A percentile compares a stretch with the other conserved stretches of the same genome.
Conservation (phyloP, 164 flowering plant species). For the Piper betle region DNA sequence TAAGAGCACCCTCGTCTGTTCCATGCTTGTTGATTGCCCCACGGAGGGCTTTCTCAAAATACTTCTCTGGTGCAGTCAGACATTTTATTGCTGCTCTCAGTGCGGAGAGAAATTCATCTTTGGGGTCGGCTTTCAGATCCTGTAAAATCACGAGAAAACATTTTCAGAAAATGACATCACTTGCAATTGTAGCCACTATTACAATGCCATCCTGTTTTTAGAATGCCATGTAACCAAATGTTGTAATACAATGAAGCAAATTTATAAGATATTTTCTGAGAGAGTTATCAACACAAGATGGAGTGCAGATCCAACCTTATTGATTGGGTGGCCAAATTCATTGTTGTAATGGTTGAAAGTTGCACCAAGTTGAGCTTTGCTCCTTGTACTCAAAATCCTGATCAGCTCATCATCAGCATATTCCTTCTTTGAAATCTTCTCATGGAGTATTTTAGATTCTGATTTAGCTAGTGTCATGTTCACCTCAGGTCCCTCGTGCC, state of each 20-base stretch:
- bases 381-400: constrained; percentile 67
- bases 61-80: constrained; percentile 33
- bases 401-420: constrained; percentile 57
- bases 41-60: constrained; percentile 52
- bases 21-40: constrained; percentile 48
- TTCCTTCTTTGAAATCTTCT: constrained; percentile 36
- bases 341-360: constrained; percentile 64
- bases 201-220: too few species aligned
- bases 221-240: not conserved
- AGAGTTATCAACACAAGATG: not conserved
- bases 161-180: not conserved
- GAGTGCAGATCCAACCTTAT: constrained; percentile 26
- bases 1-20: constrained; percentile 70
- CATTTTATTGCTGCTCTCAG: constrained; percentile 42
- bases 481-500: constrained; percentile 71
- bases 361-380: constrained; percentile 77
- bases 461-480: constrained; percentile 42
- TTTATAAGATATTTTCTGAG: not conserved
- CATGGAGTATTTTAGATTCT: constrained; percentile 60
- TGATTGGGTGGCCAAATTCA: constrained; percentile 46
- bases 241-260: not conserved
- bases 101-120: constrained; percentile 31
- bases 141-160: constrained; percentile 7
- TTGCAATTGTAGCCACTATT: too few species aligned
- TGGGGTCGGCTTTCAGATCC: constrained; percentile 29